These are phyloP conservation scores for Barnettozyma vustinii DNA, from an alignment of 805 yeast species.

Conservation along the genomic window DNA sequence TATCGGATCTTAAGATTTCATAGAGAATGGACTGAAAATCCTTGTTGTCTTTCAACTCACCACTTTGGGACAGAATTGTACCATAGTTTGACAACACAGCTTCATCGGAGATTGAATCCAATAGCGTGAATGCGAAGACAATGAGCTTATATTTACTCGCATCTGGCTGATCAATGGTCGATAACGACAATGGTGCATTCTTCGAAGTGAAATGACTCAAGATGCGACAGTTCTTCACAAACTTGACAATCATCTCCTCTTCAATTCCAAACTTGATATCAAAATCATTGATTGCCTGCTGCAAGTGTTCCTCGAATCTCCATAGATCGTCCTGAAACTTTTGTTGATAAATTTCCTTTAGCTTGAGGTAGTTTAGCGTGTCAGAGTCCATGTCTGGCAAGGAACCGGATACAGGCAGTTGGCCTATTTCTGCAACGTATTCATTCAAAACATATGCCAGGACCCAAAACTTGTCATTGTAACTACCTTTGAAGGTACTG, in stretches of 20 bases:
- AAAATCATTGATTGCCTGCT: slow-evolving; percentile 23
- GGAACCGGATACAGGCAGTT: slow-evolving; percentile 67
- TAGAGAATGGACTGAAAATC: slow-evolving; percentile 34
- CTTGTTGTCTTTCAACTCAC: slow-evolving; percentile 21
- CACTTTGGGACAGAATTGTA: not conserved
- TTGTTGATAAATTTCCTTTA: slow-evolving; percentile 52
- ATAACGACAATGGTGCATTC: not conserved
- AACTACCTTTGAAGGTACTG: not conserved
- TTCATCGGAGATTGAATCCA: not conserved
- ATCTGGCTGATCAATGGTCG: not conserved
- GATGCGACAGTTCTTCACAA: slow-evolving; percentile 58
- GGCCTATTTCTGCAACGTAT: slow-evolving; percentile 39
- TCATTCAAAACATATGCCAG: slow-evolving; percentile 46
- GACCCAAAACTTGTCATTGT: slow-evolving; percentile 51
- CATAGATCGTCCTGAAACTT: slow-evolving; percentile 49
- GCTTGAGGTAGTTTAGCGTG: slow-evolving; percentile 51
- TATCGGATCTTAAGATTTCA: slow-evolving; percentile 37
- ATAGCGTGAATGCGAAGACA: not conserved
- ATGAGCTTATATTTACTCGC: slow-evolving; percentile 8
- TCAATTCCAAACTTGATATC: slow-evolving; percentile 26
- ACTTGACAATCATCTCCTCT: slow-evolving; percentile 30
- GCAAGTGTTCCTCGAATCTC: slow-evolving; percentile 32
- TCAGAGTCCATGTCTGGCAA: slow-evolving; percentile 88
- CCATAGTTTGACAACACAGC: not conserved
- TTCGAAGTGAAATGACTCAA: slow-evolving; percentile 25